A percentile compares a stretch with the other conserved stretches of the same genome.
Evolutionary conservation across 345 rosid genomes (phyloP).

Genomic region (Camelina laxa): DNA sequence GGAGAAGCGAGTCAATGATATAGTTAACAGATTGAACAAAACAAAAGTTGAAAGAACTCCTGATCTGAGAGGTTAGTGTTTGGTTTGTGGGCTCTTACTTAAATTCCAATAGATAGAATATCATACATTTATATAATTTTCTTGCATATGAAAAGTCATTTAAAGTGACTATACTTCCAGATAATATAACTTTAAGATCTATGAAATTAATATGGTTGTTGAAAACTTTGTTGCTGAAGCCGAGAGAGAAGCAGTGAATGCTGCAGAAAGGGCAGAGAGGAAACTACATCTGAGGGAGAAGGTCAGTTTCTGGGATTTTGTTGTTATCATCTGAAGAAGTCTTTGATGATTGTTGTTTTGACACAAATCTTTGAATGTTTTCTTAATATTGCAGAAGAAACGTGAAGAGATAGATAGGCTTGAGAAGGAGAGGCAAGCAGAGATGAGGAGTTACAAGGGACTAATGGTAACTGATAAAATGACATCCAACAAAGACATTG

Average conservation of each 20-base stretch:
- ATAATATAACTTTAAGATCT: background rate
- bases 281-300: constrained; percentile 82
- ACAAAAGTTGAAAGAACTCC: constrained; percentile 91
- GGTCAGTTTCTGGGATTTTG: constrained; percentile 50
- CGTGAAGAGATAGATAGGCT: constrained; percentile 88
- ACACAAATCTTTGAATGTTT: background rate
- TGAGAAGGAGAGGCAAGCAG: constrained; percentile 92
- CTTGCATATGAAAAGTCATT: background rate
- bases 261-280: constrained; percentile 94
- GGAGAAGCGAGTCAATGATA: constrained; percentile 91
- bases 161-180: background rate
- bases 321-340: background rate
- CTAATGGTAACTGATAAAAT: constrained; percentile 94
- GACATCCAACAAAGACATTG: constrained; percentile 95
- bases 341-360: constrained; percentile 6
- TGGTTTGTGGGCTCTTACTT: constrained; percentile 16
- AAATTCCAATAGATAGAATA: background rate
- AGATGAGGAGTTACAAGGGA: constrained; percentile 94
- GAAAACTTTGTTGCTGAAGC: constrained; percentile 55
- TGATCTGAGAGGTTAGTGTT: constrained; percentile 78
- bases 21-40: constrained; percentile 91
- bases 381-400: constrained; percentile 63
- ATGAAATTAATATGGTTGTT: constrained; percentile 2
- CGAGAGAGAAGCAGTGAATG: constrained; percentile 86
- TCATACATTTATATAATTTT: background rate